Base-by-base conservation (phyloP, 2,329 filamentous ascomycete species). In the Chalaropsis thielavioides region DNA sequence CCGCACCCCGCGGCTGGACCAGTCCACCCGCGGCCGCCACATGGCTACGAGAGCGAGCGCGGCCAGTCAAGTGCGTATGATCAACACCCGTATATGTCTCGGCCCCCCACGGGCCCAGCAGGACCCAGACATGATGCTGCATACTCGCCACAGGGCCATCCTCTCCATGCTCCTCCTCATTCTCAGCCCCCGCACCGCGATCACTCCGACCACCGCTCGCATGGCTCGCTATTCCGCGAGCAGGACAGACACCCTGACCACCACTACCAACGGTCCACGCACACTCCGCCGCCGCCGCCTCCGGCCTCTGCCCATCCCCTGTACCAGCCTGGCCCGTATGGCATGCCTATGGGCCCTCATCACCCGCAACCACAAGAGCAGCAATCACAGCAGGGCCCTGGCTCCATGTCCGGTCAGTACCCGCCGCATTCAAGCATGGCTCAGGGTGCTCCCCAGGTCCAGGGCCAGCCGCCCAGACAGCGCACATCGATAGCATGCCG, bases 401-500 rank as follows among this genome's bases (percentile, higher is more conserved):
- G 35, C 19, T 13, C 35, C 5, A 2, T 44, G 51, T 5, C 44
- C 17, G 49, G 49, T 15, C 49, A 54, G 24, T 59, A 59, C 35
- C 24, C 27, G 8, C 27, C 56, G 11, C 56, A 59, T 22, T 31
- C 27, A 8, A 17, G 10, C 31, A 60, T 60, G 27, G 31, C 27
- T n/a, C 58, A 54, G 19, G 49, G 5, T 11, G 22, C n/a, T 43
- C 17, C 15, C 7, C 58, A 40, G n/a, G n/a, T 13, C 19, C 58
- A 60, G 38, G 64, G 64, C n/a, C 64, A 66, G 24, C 64, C 82
- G 2, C 82, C 82, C 1, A 75, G 81, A 24, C 81, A 84, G 71
- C 75, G 82, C 38, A 84, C 81, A 1, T 83, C 81, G 0, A 84
- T 84, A 68, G 81, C 81, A 3, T 84, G 82, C 71, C 77, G 79